Conservation (phyloP, 371 early-diverging fungal genomes). For the Rhizopus arrhizus region DNA sequence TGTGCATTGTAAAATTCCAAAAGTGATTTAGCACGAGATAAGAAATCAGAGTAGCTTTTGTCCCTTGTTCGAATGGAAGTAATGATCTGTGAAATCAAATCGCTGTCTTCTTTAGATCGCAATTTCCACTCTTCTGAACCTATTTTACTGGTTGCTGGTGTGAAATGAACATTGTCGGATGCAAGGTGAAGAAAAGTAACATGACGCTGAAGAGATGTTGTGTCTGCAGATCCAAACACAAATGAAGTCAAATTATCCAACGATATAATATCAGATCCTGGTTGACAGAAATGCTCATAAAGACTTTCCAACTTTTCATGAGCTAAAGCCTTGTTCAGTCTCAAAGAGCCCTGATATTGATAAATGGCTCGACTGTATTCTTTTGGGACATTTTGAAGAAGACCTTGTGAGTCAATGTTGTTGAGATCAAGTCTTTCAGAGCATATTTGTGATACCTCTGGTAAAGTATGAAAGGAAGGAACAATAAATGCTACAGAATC, state of each 20-base stretch:
- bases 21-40: slow-evolving; percentile 45
- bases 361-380: slow-evolving; percentile 31
- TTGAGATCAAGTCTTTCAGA: slow-evolving; percentile 12
- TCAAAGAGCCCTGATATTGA: slow-evolving; percentile 35
- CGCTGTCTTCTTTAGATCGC: slow-evolving; percentile 50
- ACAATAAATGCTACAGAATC: slow-evolving; percentile 56
- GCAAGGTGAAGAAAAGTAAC: slow-evolving; percentile 65
- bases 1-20: slow-evolving; percentile 47
- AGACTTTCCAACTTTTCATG: slow-evolving; percentile 27
- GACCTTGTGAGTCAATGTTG: slow-evolving; percentile 24
- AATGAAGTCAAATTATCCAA: slow-evolving; percentile 41
- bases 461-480: slow-evolving; percentile 38
- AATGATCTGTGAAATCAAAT: slow-evolving; percentile 45
- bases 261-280: slow-evolving; percentile 4
- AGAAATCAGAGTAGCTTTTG: slow-evolving; percentile 44
- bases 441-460: slow-evolving; percentile 8
- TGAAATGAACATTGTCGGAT: slow-evolving; percentile 52
- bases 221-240: slow-evolving; percentile 37
- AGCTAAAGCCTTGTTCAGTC: slow-evolving; percentile 25
- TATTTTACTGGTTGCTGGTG: slow-evolving; percentile 44
- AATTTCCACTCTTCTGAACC: slow-evolving; percentile 56
- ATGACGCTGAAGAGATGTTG: slow-evolving; percentile 44
- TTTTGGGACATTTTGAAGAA: slow-evolving; percentile 16
- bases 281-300: slow-evolving; percentile 30
- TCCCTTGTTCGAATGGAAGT: slow-evolving; percentile 56